Evolutionary conservation across 2,329 filamentous ascomycete genomes (phyloP), one percentile per base, ranked within the genome.

Genomic region (Byssothecium circinans): DNA sequence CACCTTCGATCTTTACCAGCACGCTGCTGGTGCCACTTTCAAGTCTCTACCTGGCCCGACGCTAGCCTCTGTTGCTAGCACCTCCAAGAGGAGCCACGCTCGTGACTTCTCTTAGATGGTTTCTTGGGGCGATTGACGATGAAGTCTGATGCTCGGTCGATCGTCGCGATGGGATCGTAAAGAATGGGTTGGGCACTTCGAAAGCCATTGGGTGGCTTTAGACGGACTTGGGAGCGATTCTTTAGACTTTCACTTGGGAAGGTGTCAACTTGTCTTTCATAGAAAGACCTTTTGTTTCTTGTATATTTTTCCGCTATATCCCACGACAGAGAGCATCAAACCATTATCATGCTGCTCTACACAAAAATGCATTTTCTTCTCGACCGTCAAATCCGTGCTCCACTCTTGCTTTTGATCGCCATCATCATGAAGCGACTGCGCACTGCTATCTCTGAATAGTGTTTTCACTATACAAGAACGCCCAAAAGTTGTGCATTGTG

Each of bases 1-100:
- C 14, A 47, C 56, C 34, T 67, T 56, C 53, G 52, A 67, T 36
- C 45, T 67, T 2, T 68, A 67, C 64, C 59, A 58, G 59, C 65
- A 68, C 54, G 36, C 50, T 2, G 59, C 62, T 8, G 57, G 52
- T 20, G 52, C 61, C 54, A 61, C 56, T 8, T 44, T 65, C 29
- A 23, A 40, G 2, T 48, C 48, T 35, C 54, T 60, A 25, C 60
- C 64, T 10, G 64, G 64, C 11, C 60, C 61, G 22, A 25, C 37
- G 19, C 41, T 67, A 18, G 45, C 45, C 20, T 39, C 41, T 19
- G 45, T 41, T 33, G 10, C 41, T 27, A 41, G 38, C 34, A 15
- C 18, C 22, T 25, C 41, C 7, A 35, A 43, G 41, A 42, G 46
- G 23, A 45, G 34, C 41, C 46, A 49, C 23, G 30, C 46, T 11